Base-by-base conservation (phyloP, 1,139 yeast genomes). In the Kazachstania sp. region DNA sequence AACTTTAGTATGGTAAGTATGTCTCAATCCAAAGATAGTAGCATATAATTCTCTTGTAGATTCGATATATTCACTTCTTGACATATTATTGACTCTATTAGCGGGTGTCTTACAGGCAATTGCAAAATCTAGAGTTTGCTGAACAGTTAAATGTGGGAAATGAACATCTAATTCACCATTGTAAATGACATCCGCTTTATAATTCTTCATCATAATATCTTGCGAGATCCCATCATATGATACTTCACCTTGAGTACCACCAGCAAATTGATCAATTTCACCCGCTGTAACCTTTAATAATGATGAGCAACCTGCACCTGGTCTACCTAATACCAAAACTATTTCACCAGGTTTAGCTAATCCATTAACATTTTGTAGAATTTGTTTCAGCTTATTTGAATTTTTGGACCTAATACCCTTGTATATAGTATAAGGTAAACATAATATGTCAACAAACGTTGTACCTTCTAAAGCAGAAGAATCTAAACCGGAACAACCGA, bases 291-390 rank as follows among this genome's bases (percentile, higher is more conserved):
- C 66, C 56, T 77, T 76, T 57, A 81, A 68, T 31, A 79, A 69
- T 2, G 83, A 72, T 3, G 84, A 71, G 58, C 86, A 80, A 40
- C 86, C 86, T 9, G 85, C 76, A 41, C 86, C 86, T 4, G 86
- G 85, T 51, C 83, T 71, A 28, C 86, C 86, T 39, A 80, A 65
- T 3, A 79, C 83, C 45, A 79, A 65, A 31, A 77, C 70, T 78
- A 79, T 74, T 54, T 79, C 83, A 43, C 84, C 84, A 4, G 79
- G 72, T 47, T 69, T 67, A 5, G 78, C 74, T 36, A 70, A 56
- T 20, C 74, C 75, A 54, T 69, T 67, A 41, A 72, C 55, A 46
- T 68, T 66, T 41, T 67, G 61, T 49, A 79, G 65, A 45, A 79
- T 75, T 45, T 69, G 63, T 55, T 77, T 68, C 70, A 50, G 52